These are phyloP conservation scores for Clavariopsis aquatica DNA, from an alignment of 495 filamentous ascomycete species.

Conservation along the genomic window DNA sequence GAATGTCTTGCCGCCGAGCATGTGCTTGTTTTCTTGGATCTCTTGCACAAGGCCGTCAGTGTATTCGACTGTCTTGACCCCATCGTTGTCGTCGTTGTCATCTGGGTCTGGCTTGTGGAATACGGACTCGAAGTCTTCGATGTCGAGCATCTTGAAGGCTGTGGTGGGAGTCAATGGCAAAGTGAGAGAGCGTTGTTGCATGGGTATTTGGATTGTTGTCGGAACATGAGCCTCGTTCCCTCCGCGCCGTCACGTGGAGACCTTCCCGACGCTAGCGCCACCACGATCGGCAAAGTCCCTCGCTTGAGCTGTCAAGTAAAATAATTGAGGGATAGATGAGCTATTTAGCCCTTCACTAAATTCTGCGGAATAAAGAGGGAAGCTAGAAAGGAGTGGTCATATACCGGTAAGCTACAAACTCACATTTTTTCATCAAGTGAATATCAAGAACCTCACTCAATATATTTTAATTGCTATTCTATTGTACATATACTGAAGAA, in stretches of 20 bases:
- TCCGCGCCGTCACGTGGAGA: slow-evolving; percentile 6
- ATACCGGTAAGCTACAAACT: too few species aligned
- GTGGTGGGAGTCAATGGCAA: neutral
- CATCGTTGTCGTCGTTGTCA: neutral
- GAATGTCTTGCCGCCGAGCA: slow-evolving; percentile 7
- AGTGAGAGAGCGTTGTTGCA: neutral
- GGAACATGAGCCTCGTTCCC: neutral
- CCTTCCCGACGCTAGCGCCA: neutral
- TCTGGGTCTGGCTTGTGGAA: neutral
- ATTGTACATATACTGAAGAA: slow-evolving; percentile 1
- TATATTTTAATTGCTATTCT: neutral
- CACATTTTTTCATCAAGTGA: too few species aligned
- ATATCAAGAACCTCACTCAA: neutral
- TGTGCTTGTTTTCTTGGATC: neutral
- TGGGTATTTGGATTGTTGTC: neutral
- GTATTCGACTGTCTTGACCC: neutral
- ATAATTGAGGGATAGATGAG: too few species aligned
- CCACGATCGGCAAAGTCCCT: too few species aligned
- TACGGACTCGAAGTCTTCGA: neutral
- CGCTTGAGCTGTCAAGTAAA: too few species aligned
- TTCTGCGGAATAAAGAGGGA: too few species aligned
- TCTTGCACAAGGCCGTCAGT: neutral
- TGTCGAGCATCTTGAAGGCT: slow-evolving; percentile 5
- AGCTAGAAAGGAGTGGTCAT: too few species aligned
- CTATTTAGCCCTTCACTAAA: too few species aligned